Conservation (phyloP, 345 rosid species). For the Psidium friedrichsthalianum region DNA sequence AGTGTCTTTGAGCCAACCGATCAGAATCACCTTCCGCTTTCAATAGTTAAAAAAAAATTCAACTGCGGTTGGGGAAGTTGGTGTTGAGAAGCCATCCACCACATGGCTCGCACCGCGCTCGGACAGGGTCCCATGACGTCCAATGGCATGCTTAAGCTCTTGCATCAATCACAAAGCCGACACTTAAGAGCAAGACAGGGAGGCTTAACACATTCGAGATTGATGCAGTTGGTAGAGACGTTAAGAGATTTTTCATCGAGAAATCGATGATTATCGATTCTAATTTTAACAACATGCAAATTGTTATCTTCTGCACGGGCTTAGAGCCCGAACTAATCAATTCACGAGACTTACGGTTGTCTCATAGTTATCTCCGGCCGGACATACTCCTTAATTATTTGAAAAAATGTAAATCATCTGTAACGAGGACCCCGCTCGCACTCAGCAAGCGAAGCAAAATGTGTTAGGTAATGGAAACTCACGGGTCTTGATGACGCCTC, state of each 20-base stretch:
- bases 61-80: background rate
- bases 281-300: background rate
- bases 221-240: background rate
- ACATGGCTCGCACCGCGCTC: background rate
- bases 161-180: background rate
- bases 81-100: background rate
- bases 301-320: background rate
- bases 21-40: background rate
- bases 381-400: background rate
- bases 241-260: background rate
- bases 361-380: background rate
- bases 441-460: background rate
- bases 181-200: background rate
- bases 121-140: background rate
- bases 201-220: background rate
- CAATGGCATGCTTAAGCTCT: background rate
- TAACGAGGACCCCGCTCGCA: background rate
- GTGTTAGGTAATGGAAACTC: background rate
- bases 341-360: background rate
- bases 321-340: background rate
- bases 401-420: background rate
- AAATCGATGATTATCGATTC: background rate
- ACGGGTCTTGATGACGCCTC: background rate
- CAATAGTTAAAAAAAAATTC: background rate
- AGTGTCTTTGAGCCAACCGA: background rate